phyloP scores from a whole-genome alignment of 768 basidiomycete genomes.

The Mycena rosella region DNA sequence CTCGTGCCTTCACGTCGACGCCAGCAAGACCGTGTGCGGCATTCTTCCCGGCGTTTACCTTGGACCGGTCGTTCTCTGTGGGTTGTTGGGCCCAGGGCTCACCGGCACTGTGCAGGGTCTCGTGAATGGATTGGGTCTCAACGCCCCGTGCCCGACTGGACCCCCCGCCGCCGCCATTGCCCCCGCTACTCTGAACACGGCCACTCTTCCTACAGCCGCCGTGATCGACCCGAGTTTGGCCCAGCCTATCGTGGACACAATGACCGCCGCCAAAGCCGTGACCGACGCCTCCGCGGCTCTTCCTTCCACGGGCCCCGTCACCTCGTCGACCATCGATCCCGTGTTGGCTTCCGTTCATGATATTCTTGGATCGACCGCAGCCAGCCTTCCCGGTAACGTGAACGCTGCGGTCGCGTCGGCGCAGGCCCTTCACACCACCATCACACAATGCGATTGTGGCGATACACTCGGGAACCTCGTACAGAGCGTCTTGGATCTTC shows the following conservation, averaged over 20 bases:
- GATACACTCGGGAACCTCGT: not conserved
- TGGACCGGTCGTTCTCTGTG: slow-evolving; percentile 11
- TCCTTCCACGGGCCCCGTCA: not conserved
- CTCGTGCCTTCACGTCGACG: slow-evolving; percentile 10
- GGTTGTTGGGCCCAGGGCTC: not conserved
- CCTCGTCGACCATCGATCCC: not conserved
- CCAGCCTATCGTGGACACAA: too few relatives aligned
- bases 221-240: too few relatives aligned
- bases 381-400: not conserved
- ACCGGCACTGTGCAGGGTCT: not conserved
- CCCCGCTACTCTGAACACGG: too few relatives aligned
- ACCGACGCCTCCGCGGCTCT: not conserved
- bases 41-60: slow-evolving; percentile 2
- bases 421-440: not conserved
- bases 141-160: not conserved
- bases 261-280: not conserved
- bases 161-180: too few relatives aligned
- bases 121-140: slow-evolving; percentile 6
- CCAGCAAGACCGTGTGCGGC: not conserved
- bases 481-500: not conserved
- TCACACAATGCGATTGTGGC: not conserved
- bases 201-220: too few relatives aligned
- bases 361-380: not conserved
- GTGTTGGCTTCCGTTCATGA: not conserved
- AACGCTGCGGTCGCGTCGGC: not conserved